phyloP scores from a whole-genome alignment of 805 yeast genomes.

The Soucietia sequanensis region DNA sequence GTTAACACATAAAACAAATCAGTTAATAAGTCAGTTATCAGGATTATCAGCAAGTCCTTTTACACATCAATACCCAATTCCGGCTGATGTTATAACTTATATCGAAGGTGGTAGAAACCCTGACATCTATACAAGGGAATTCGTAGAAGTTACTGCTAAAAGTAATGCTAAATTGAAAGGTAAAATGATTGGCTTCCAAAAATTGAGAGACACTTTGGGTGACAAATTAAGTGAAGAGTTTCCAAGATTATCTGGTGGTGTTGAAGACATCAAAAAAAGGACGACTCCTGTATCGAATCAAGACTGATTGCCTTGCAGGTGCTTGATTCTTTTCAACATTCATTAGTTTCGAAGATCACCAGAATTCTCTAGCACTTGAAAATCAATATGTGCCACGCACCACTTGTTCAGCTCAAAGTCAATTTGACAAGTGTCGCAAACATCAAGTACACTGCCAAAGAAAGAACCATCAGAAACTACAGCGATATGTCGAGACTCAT shows the following conservation, averaged over 20 bases:
- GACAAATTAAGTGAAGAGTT: constrained; percentile 71
- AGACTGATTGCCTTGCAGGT: too few relatives aligned
- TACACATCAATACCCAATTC: constrained; percentile 49
- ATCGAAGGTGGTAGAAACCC: constrained; percentile 97
- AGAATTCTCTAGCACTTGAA: too few relatives aligned
- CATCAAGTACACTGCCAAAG: too few relatives aligned
- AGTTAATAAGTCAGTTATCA: constrained; percentile 35
- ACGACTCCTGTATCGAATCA: too few relatives aligned
- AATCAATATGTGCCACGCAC: too few relatives aligned
- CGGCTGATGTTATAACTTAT: constrained; percentile 83
- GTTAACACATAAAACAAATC: constrained; percentile 42
- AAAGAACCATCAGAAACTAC: too few relatives aligned
- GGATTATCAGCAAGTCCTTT: constrained; percentile 31
- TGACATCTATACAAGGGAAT: constrained; percentile 94
- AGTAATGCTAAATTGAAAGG: constrained; percentile 88
- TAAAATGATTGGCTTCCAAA: constrained; percentile 66
- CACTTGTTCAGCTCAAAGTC: too few relatives aligned
- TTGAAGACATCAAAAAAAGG: constrained; percentile 54
- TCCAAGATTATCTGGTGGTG: constrained; percentile 65
- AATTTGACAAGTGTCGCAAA: too few relatives aligned
- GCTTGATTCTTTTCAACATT: too few relatives aligned
- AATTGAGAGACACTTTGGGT: constrained; percentile 65
- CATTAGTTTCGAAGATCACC: too few relatives aligned
- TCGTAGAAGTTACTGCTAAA: constrained; percentile 88
- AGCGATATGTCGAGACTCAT: too few relatives aligned